Conservation (phyloP, 2,329 filamentous ascomycete species). For the Aspergillus unguis region DNA sequence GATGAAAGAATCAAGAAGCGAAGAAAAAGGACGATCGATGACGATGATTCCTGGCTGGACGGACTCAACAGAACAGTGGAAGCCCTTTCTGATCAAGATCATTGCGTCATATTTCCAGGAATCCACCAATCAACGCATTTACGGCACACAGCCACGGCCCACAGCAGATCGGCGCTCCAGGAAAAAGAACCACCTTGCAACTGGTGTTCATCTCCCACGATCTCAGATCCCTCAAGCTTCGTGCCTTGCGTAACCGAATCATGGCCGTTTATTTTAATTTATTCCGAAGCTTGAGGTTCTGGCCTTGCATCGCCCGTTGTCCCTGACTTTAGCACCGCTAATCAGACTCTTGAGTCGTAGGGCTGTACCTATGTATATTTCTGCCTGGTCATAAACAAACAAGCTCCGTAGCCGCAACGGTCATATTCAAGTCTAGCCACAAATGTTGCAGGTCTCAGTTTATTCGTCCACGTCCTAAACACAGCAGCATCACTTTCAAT, state of each 20-base stretch:
- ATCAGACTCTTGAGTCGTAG: background rate
- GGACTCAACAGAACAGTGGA: background rate
- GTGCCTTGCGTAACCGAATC: background rate
- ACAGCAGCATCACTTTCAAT: no score
- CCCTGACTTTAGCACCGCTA: background rate
- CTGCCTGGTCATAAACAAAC: background rate
- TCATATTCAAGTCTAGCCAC: no score
- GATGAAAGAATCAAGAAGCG: background rate
- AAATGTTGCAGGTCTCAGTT: no score
- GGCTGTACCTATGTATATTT: background rate
- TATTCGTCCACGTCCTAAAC: no score
- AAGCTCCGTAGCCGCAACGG: no score
- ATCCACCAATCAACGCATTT: conserved; percentile 3
- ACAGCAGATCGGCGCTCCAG: no score
- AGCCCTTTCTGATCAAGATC: background rate
- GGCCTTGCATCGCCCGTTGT: background rate
- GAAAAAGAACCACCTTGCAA: background rate
- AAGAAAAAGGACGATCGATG: conserved; percentile 3
- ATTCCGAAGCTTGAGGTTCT: background rate
- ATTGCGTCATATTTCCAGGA: conserved; percentile 10
- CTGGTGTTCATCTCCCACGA: background rate
- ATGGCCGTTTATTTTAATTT: background rate
- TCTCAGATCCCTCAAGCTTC: conserved; percentile 1
- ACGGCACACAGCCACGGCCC: background rate
- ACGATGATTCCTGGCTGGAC: background rate